Percentiles rank a stretch among this genome's conserved stretches.
Evolutionary conservation across 2,329 filamentous ascomycete species (phyloP).

Genomic region (Verticillium zaregamsianum): DNA sequence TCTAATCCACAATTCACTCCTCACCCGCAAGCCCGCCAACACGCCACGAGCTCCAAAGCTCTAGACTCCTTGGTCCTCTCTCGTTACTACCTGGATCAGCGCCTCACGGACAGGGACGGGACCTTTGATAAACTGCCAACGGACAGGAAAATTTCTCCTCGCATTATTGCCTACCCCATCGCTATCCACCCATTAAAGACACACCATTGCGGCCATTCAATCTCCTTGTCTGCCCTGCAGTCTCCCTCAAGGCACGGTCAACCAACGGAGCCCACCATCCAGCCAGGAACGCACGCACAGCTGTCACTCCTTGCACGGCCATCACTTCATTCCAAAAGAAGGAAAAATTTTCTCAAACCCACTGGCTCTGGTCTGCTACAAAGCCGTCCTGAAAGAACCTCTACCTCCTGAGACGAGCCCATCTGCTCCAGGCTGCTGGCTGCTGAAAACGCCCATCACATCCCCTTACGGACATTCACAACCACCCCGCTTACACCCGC

Average conservation of each 20-base stretch:
- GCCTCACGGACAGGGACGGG: background rate
- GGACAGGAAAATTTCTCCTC: background rate
- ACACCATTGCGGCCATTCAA: background rate
- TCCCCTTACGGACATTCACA: background rate
- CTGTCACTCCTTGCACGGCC: background rate
- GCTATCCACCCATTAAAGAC: background rate
- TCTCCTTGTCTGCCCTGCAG: background rate
- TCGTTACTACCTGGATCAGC: background rate
- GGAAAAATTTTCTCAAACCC: slow-evolving; percentile 9
- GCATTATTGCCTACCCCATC: background rate
- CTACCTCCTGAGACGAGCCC: slow-evolving; percentile 3
- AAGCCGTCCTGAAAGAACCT: background rate
- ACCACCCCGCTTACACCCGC: slow-evolving; percentile 1
- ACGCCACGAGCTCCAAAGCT: slow-evolving; percentile 6
- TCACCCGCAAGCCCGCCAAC: slow-evolving; percentile 8
- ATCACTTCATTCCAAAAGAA: background rate
- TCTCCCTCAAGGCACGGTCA: slow-evolving; percentile 1
- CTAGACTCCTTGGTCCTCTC: slow-evolving; percentile 2
- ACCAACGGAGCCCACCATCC: slow-evolving; percentile 1
- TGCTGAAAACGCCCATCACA: background rate
- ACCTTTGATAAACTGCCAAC: background rate
- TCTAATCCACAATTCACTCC: slow-evolving; percentile 5
- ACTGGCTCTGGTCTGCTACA: background rate
- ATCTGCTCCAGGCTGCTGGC: background rate
- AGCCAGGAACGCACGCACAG: slow-evolving; percentile 1